Conservation (phyloP, 2,329 filamentous ascomycete genomes). For the Colletotrichum eleusines region DNA sequence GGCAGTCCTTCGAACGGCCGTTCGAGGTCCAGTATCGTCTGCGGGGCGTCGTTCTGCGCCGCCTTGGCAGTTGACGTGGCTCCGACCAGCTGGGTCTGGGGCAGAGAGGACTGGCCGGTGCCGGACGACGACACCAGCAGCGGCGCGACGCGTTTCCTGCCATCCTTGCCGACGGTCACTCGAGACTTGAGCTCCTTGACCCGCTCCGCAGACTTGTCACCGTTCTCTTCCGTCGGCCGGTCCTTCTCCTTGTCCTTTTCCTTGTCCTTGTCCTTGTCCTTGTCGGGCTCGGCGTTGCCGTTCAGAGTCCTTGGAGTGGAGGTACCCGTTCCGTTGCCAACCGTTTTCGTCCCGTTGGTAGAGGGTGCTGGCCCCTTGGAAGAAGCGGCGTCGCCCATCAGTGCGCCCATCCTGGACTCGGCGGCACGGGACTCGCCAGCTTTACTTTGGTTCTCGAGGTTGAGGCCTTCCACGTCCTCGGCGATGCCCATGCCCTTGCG, state of each 20-base stretch:
- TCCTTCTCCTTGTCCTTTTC: slow-evolving; percentile 51
- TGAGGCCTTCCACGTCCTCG: slow-evolving; percentile 89
- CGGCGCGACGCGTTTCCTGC: slow-evolving; percentile 94
- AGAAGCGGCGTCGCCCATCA: slow-evolving; percentile 86
- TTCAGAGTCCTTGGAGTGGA: slow-evolving; percentile 56
- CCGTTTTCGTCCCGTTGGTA: slow-evolving; percentile 65
- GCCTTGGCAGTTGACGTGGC: slow-evolving; percentile 71
- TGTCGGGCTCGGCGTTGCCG: slow-evolving; percentile 52
- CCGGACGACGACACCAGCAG: slow-evolving; percentile 91
- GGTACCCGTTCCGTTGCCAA: slow-evolving; percentile 48
- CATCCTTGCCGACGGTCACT: slow-evolving; percentile 95
- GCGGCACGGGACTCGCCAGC: slow-evolving; percentile 90
- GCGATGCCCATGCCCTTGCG: slow-evolving; percentile 90
- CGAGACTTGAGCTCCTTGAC: slow-evolving; percentile 82
- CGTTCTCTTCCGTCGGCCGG: slow-evolving; percentile 58
- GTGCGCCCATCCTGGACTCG: slow-evolving; percentile 95
- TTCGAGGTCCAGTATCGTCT: slow-evolving; percentile 88
- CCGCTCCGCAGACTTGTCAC: slow-evolving; percentile 66
- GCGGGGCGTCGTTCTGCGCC: slow-evolving; percentile 77
- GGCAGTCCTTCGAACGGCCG: slow-evolving; percentile 95
- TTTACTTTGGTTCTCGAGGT: slow-evolving; percentile 92
- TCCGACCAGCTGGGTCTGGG: slow-evolving; percentile 88
- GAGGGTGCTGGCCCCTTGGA: slow-evolving; percentile 62
- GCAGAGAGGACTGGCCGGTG: slow-evolving; percentile 86
- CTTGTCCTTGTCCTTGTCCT: slow-evolving; percentile 46